Conservation (phyloP, 768 basidiomycete species). For the Russula brevipes region DNA sequence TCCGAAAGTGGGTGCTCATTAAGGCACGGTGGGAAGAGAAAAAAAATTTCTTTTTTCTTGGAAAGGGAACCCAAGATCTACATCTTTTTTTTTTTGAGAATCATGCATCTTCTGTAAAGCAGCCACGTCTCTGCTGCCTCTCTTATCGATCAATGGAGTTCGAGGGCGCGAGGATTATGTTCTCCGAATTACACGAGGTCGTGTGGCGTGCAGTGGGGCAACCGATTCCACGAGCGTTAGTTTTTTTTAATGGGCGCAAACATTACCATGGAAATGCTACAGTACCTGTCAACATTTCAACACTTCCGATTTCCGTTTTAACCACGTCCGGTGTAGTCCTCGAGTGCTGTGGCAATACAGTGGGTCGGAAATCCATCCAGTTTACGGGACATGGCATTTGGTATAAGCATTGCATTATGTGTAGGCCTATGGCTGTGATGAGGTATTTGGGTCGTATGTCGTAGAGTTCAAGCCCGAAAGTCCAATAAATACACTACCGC, state of each 20-base stretch:
- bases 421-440: neutral
- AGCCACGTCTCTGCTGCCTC: too few species aligned
- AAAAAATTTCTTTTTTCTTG: neutral
- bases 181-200: too few species aligned
- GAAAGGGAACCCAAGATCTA: too few species aligned
- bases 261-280: neutral
- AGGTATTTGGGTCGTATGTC: slow-evolving; percentile 9
- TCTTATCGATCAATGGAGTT: too few species aligned
- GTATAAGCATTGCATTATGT: slow-evolving; percentile 22
- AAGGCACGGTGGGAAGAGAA: neutral
- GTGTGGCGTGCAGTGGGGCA: too few species aligned
- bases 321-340: neutral
- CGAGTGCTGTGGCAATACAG: neutral
- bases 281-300: neutral
- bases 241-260: neutral
- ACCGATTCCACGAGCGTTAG: too few species aligned
- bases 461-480: slow-evolving; percentile 2
- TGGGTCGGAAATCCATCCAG: neutral
- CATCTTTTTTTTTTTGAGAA: too few species aligned
- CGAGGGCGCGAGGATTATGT: too few species aligned
- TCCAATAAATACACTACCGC: slow-evolving; percentile 12
- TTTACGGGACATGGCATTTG: neutral
- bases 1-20: too few species aligned
- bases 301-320: neutral
- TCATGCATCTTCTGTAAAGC: too few species aligned